Evolutionary conservation across 257 asterid species (phyloP), one percentile per base, ranked within the genome.

Genomic region (Solanum piurae): DNA sequence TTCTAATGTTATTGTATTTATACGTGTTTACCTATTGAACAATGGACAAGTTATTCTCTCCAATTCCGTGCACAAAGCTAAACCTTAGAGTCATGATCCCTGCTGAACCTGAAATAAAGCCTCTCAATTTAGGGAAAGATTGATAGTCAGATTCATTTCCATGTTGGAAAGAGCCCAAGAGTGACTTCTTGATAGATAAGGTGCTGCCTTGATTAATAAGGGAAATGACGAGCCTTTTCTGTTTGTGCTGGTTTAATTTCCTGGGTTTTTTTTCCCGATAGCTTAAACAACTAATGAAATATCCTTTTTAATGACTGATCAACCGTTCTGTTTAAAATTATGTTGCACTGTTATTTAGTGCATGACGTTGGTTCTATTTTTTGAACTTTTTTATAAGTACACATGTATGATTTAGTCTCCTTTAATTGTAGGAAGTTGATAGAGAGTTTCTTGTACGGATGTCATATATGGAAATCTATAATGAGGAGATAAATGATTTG

Each of bases 391-490:
- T 49, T 29, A 5, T 49, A 49, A 29, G 85, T 80, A 29, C 20
- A 25, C 25, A 49, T 46, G 68, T 10, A 46, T 80, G 69, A 80
- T 46, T 25, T 80, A 10, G 11, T 80, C 29, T 49, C 85, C 29
- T 29, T n/a, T 66, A 10, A 71, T 87, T 90, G 38, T 89, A 95
- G 99, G 98, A 93, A 88, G 87, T 84, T 83, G 95, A 92, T 86
- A 92, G 99, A 20, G 99, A 97, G 89, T 97, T 95, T 90, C 98
- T 97, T 58, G 74, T 97, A 37, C 96, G 99, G n/a, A 97, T 97
- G 99, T 97, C 99, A 21, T 95, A 97, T 77, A 92, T 97, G 98
- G 99, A 97, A 90, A 97, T 97, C 62, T 97, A 95, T 91, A 97
- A 97, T 73, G 99, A 97, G 92, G 99, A 97, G 87, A 94, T 97